A percentile compares a stretch with the other conserved stretches of the same genome.
Conservation (phyloP, 768 basidiomycete genomes). For the Boletus pseudo-olivaceus region DNA sequence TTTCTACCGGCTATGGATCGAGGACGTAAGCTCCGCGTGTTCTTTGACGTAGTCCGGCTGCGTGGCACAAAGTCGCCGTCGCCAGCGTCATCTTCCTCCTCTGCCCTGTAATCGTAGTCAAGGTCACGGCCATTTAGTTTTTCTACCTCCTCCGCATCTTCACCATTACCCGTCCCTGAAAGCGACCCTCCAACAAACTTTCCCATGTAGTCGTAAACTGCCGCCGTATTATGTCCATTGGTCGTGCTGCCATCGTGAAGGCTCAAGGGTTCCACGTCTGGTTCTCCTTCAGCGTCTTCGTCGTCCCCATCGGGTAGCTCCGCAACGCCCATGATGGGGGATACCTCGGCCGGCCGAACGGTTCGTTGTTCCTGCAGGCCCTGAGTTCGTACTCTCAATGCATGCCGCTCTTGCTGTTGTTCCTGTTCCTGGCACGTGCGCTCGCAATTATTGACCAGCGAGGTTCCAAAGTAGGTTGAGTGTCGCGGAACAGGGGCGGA, state of each 20-base stretch:
- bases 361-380: constrained; percentile 31
- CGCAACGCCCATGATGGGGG: constrained; percentile 30
- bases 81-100: constrained; percentile 29
- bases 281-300: constrained; percentile 37
- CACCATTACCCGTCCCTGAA: constrained; percentile 24
- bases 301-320: constrained; percentile 30
- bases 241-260: constrained; percentile 17
- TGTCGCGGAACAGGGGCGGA: constrained; percentile 34
- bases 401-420: constrained; percentile 32
- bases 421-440: constrained; percentile 40
- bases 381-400: constrained; percentile 30
- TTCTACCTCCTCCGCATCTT: constrained; percentile 27
- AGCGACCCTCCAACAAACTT: constrained; percentile 17
- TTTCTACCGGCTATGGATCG: constrained; percentile 32
- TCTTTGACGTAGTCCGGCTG: constrained; percentile 35
- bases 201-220: constrained; percentile 21
- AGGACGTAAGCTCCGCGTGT: constrained; percentile 36
- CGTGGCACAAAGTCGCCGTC: constrained; percentile 35
- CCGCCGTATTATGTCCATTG: constrained; percentile 30
- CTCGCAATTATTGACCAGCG: constrained; percentile 31
- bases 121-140: constrained; percentile 20
- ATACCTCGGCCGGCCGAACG: constrained; percentile 33
- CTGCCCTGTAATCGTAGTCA: constrained; percentile 30
- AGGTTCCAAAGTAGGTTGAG: constrained; percentile 30
- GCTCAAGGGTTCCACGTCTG: constrained; percentile 27